A percentile compares a stretch with the other conserved stretches of the same genome.
Evolutionary conservation across 2,329 filamentous ascomycete genomes (phyloP).

Genomic region (Aspergillus aculeatinus): DNA sequence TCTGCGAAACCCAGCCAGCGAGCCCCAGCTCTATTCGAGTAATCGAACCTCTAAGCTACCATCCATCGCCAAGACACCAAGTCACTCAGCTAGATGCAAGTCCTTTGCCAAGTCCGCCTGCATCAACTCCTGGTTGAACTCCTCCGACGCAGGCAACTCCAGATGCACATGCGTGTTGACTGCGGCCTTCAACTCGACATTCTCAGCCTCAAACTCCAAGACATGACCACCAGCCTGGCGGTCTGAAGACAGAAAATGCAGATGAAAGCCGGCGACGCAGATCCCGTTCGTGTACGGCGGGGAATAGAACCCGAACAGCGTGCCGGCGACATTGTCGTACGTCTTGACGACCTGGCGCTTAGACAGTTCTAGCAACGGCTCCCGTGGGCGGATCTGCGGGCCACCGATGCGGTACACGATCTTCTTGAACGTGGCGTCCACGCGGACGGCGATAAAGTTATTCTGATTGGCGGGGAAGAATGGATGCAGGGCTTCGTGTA

Average conservation of each 20-base stretch:
- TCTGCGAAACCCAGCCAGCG: too few species aligned
- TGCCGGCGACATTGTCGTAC: constrained; percentile 38
- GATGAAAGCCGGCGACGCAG: constrained; percentile 44
- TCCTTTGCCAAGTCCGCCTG: not conserved
- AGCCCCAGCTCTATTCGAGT: too few species aligned
- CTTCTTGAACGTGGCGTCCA: constrained; percentile 4
- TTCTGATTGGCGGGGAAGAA: constrained; percentile 14
- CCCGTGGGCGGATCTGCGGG: constrained; percentile 5
- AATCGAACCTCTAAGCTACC: too few species aligned
- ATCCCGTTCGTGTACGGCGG: constrained; percentile 44
- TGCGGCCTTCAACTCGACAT: not conserved
- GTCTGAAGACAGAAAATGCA: constrained; percentile 43
- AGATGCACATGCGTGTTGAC: not conserved
- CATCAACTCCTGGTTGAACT: not conserved
- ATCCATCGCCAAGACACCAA: not conserved
- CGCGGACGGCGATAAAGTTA: constrained; percentile 13
- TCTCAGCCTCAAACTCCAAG: constrained; percentile 2
- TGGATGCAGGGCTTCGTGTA: constrained; percentile 7
- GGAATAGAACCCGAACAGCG: constrained; percentile 46
- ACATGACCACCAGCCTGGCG: constrained; percentile 38
- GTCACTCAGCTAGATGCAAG: not conserved
- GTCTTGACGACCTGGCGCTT: constrained; percentile 32
- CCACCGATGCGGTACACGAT: constrained; percentile 9
- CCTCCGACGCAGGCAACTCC: not conserved
- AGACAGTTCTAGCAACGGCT: constrained; percentile 18